These are phyloP conservation scores for Mycosphaerella sp. DNA, from an alignment of 2,329 filamentous ascomycete genomes.

Conservation along the genomic window DNA sequence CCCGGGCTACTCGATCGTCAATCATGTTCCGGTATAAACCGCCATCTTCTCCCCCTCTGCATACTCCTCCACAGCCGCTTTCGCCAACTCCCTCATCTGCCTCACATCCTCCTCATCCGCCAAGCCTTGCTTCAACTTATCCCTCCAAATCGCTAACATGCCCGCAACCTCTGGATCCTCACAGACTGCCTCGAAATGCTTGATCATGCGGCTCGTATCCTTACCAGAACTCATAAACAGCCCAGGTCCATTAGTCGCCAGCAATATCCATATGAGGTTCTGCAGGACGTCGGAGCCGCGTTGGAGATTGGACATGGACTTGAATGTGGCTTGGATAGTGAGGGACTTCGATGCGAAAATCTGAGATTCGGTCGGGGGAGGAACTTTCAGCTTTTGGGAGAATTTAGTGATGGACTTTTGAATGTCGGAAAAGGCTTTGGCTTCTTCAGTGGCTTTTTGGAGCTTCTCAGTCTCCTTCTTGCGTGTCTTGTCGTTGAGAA, in stretches of 20 bases:
- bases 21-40: constrained; percentile 13
- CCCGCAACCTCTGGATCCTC: constrained; percentile 23
- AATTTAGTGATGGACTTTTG: constrained; percentile 24
- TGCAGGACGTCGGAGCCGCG: constrained; percentile 32
- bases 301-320: constrained; percentile 25
- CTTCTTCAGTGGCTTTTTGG: constrained; percentile 20
- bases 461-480: constrained; percentile 29
- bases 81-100: constrained; percentile 28
- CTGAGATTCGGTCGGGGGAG: constrained; percentile 14
- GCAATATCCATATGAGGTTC: constrained; percentile 33
- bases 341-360: constrained; percentile 21
- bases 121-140: constrained; percentile 28
- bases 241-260: constrained; percentile 24
- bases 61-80: constrained; percentile 20
- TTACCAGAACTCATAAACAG: constrained; percentile 34
- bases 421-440: constrained; percentile 24
- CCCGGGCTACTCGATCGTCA: too few species aligned
- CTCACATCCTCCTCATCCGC: constrained; percentile 24
- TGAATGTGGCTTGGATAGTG: constrained; percentile 22
- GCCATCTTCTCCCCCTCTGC: constrained; percentile 7
- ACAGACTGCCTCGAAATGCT: constrained; percentile 22
- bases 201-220: constrained; percentile 35
- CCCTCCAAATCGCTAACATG: constrained; percentile 28
- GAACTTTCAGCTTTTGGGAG: constrained; percentile 26
- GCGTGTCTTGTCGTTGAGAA: constrained; percentile 19